Evolutionary conservation across 768 basidiomycete species (phyloP).

Genomic region (Sarcodon aspratus): DNA sequence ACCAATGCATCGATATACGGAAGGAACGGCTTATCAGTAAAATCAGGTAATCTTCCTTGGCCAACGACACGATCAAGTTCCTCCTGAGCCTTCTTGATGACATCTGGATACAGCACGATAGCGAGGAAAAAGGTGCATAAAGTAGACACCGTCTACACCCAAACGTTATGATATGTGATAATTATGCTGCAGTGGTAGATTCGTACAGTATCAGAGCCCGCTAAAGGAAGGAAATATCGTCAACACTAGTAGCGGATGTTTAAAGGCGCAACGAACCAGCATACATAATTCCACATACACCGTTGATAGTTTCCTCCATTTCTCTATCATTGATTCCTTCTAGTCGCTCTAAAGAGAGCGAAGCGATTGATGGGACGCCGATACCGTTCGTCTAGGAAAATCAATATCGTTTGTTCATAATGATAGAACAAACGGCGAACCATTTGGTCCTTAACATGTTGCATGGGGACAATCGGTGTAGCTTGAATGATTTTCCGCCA

Average conservation of each 20-base stretch:
- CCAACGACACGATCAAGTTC: constrained; percentile 29
- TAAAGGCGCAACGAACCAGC: too few relatives aligned
- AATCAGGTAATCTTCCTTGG: constrained; percentile 22
- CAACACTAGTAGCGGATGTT: too few relatives aligned
- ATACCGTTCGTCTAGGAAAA: constrained; percentile 55
- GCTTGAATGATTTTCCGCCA: constrained; percentile 10
- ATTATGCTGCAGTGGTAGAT: too few relatives aligned
- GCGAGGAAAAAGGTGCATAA: constrained; percentile 25
- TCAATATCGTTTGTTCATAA: too few relatives aligned
- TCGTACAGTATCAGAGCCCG: too few relatives aligned
- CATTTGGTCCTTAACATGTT: constrained; percentile 19
- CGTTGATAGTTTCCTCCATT: constrained; percentile 48
- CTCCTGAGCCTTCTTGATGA: constrained; percentile 24
- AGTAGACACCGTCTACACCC: constrained; percentile 22
- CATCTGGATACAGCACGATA: constrained; percentile 26
- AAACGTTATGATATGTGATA: background rate
- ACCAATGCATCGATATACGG: constrained; percentile 26
- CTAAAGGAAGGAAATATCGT: too few relatives aligned
- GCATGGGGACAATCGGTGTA: constrained; percentile 20
- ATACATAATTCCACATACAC: too few relatives aligned
- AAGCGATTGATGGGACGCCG: constrained; percentile 44
- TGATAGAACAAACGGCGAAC: constrained; percentile 16
- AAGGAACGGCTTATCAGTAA: constrained; percentile 17
- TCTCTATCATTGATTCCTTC: constrained; percentile 42
- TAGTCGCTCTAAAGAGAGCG: constrained; percentile 45